Conservation (phyloP, 495 filamentous ascomycete species). For the Amphirosellinia nigrospora region DNA sequence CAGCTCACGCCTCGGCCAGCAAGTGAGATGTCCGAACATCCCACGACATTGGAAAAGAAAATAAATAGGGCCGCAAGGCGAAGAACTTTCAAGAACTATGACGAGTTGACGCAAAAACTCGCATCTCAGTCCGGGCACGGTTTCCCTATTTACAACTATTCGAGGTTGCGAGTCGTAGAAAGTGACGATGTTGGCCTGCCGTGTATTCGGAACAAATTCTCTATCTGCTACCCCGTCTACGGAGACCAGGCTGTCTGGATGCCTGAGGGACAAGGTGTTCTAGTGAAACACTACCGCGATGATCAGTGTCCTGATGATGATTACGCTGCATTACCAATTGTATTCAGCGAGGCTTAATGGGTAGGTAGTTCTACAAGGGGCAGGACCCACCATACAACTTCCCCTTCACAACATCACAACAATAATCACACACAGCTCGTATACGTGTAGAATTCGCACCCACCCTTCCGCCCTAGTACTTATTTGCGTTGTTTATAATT, state of each 20-base stretch:
- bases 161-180: constrained; percentile 50
- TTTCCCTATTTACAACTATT: too few species aligned
- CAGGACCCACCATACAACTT: too few species aligned
- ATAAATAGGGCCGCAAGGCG: constrained; percentile 52
- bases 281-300: constrained; percentile 36
- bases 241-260: background rate
- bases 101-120: constrained; percentile 46
- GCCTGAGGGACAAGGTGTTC: constrained; percentile 47
- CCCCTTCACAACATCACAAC: too few species aligned
- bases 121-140: too few species aligned
- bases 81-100: constrained; percentile 53
- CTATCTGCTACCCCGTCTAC: too few species aligned
- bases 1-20: constrained; percentile 50
- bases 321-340: too few species aligned
- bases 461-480: too few species aligned
- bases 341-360: too few species aligned
- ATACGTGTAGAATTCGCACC: too few species aligned
- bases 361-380: too few species aligned
- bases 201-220: constrained; percentile 48
- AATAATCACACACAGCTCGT: too few species aligned
- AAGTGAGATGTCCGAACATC: constrained; percentile 43
- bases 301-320: background rate
- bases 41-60: constrained; percentile 43
- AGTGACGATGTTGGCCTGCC: constrained; percentile 49
- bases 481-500: too few species aligned